A percentile compares a stretch with the other conserved stretches of the same genome.
phyloP scores from a whole-genome alignment of 106 monocot species.

The Dioscorea dumetorum region DNA sequence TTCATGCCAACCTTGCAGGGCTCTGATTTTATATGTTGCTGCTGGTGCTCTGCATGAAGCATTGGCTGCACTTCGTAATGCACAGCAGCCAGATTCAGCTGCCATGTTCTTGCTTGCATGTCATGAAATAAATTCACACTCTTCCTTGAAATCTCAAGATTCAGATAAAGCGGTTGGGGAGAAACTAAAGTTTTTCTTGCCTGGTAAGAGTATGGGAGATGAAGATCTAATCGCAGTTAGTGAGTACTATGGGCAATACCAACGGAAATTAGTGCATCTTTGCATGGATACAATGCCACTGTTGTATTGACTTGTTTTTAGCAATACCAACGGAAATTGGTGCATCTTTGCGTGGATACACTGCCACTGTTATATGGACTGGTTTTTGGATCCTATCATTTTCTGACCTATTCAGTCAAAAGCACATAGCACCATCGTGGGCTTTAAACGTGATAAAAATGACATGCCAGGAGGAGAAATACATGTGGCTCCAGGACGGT shows the following conservation, averaged over 20 bases:
- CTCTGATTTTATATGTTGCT: constrained; percentile 83
- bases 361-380: constrained; percentile 50
- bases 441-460: too few relatives aligned
- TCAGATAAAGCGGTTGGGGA: constrained; percentile 11
- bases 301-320: constrained; percentile 42
- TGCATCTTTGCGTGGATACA: constrained; percentile 93
- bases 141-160: constrained; percentile 10
- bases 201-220: constrained; percentile 40
- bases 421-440: too few relatives aligned
- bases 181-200: constrained; percentile 37
- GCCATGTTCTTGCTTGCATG: constrained; percentile 98
- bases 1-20: constrained; percentile 30
- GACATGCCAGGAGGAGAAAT: too few relatives aligned
- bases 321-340: constrained; percentile 83
- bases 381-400: too few relatives aligned
- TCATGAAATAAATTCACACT: constrained; percentile 69
- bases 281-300: constrained; percentile 76
- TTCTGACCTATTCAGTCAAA: too few relatives aligned
- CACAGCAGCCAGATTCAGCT: constrained; percentile 76
- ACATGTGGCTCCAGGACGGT: too few relatives aligned
- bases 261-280: constrained; percentile 85
- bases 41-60: constrained; percentile 85
- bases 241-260: constrained; percentile 89
- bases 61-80: constrained; percentile 69
- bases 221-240: constrained; percentile 60